Conservation (phyloP, 2,329 filamentous ascomycete genomes). For the Colletotrichum orbiculare region DNA sequence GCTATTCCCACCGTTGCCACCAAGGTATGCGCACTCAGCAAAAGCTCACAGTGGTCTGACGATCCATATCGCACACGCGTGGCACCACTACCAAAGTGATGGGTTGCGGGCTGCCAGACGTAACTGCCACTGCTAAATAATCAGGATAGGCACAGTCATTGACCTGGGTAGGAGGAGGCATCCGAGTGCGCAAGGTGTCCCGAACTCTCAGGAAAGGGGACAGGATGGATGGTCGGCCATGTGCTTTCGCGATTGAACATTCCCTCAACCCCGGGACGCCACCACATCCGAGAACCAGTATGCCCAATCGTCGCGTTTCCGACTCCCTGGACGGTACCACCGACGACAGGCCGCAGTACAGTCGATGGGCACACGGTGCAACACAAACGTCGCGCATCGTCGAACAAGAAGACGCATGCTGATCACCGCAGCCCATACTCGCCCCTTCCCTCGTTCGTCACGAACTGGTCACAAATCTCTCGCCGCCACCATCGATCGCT, state of each 20-base stretch:
- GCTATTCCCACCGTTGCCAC: background rate
- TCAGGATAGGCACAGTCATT: too few species aligned
- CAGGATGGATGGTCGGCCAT: constrained; percentile 2
- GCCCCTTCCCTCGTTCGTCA: constrained; percentile 7
- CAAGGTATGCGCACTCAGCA: background rate
- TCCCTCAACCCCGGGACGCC: background rate
- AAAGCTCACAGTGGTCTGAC: background rate
- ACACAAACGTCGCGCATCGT: constrained; percentile 43
- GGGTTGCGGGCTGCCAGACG: too few species aligned
- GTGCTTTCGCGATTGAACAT: constrained; percentile 12
- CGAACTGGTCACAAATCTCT: constrained; percentile 5
- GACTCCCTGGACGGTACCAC: constrained; percentile 33
- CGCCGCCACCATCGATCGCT: constrained; percentile 6
- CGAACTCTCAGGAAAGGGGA: constrained; percentile 1
- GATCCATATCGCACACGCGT: background rate
- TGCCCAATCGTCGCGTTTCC: constrained; percentile 26
- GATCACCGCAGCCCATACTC: constrained; percentile 11
- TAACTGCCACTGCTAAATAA: too few species aligned
- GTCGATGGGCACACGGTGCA: constrained; percentile 39
- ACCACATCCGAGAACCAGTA: constrained; percentile 4
- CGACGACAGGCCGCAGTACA: constrained; percentile 36
- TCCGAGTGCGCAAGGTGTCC: constrained; percentile 1
- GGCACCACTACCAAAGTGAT: background rate
- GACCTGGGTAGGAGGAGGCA: background rate
- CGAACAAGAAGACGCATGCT: constrained; percentile 31